A percentile compares a stretch with the other conserved stretches of the same genome.
Evolutionary conservation across 2,329 filamentous ascomycete genomes (phyloP).

Genomic region (Diaporthe australafricana): DNA sequence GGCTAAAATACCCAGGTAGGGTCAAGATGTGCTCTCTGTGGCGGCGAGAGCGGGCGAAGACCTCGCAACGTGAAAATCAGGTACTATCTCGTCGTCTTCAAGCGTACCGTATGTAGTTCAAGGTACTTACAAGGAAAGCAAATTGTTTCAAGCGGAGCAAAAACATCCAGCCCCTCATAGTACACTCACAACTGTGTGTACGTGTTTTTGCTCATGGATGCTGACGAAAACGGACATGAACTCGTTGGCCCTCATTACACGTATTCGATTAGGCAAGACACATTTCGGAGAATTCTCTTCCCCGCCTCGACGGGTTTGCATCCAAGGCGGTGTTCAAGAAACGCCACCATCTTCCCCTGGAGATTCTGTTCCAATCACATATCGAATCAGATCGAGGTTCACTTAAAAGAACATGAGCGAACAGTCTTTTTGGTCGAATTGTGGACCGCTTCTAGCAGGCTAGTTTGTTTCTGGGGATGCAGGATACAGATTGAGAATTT

Average conservation of each 20-base stretch:
- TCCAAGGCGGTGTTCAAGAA: background rate
- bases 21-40: background rate
- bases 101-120: background rate
- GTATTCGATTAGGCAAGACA: background rate
- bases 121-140: background rate
- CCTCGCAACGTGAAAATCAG: background rate
- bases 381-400: background rate
- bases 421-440: background rate
- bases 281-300: slow-evolving; percentile 7
- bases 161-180: background rate
- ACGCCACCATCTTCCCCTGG: background rate
- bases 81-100: background rate
- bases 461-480: background rate
- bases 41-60: background rate
- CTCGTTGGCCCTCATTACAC: background rate
- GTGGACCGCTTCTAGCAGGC: background rate
- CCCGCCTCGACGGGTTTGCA: background rate
- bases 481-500: slow-evolving; percentile 8
- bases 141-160: background rate
- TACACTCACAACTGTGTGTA: background rate
- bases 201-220: background rate
- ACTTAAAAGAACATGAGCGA: background rate
- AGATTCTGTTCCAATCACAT: background rate
- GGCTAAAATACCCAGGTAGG: background rate
- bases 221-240: background rate